A percentile compares a stretch with the other conserved stretches of the same genome.
Conservation (phyloP, 495 filamentous ascomycete genomes). For the Saxophila tyrrhenica region DNA sequence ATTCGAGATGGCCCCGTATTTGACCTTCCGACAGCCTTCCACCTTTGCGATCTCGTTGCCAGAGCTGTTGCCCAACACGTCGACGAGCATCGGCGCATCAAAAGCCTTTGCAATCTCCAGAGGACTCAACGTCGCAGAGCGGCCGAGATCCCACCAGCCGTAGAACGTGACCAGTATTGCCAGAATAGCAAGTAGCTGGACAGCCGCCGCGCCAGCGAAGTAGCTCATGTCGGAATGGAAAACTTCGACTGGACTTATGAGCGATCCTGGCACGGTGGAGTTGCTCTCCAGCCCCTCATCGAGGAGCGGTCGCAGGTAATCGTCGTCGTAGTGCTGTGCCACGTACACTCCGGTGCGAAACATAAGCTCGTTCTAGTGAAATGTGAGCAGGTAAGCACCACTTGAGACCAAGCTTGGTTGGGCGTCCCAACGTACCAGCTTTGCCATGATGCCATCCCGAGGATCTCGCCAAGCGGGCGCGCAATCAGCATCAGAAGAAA, state of each 20-base stretch:
- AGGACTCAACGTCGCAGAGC: conserved; percentile 22
- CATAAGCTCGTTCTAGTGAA: neutral
- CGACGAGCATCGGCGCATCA: neutral
- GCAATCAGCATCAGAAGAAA: neutral
- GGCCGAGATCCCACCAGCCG: conserved; percentile 27
- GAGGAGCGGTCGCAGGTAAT: neutral
- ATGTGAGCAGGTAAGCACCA: neutral
- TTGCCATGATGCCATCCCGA: neutral
- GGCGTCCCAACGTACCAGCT: neutral
- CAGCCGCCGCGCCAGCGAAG: conserved; percentile 6
- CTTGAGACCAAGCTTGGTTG: neutral
- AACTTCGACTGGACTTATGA: conserved; percentile 4
- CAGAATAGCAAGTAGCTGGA: conserved; percentile 13
- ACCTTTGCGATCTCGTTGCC: neutral
- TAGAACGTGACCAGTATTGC: conserved; percentile 21
- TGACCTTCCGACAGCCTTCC: neutral
- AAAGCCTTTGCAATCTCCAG: conserved; percentile 27
- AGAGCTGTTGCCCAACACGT: neutral
- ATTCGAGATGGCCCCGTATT: no score
- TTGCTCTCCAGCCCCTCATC: neutral
- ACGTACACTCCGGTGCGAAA: neutral
- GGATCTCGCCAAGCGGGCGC: neutral
- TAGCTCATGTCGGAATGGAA: conserved; percentile 7
- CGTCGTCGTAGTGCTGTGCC: neutral
- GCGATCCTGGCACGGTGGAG: neutral